Conservation (phyloP, 2,329 filamentous ascomycete species). For the Tolypocladium endophyticum region DNA sequence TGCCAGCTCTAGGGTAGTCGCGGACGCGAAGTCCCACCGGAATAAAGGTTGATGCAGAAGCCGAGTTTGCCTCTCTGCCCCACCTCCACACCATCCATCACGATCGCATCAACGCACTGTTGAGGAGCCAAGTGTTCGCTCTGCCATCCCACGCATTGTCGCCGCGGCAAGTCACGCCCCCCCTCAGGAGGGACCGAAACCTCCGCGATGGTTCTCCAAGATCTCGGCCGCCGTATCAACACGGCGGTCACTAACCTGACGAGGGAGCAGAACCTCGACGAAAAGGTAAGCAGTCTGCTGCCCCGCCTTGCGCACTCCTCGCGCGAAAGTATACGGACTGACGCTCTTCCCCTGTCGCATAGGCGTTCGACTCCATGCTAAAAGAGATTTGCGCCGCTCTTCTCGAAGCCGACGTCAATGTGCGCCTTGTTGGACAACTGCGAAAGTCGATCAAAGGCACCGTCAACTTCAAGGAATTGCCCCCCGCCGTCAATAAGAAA, state of each 20-base stretch:
- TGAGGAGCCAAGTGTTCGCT: background rate
- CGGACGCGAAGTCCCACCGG: background rate
- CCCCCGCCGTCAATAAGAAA: constrained; percentile 93
- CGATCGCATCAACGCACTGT: background rate
- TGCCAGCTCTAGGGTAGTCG: background rate
- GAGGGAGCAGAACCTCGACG: constrained; percentile 83
- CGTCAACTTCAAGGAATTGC: constrained; percentile 92
- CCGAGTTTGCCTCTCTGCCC: background rate
- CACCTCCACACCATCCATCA: background rate
- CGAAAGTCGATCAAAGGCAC: constrained; percentile 84
- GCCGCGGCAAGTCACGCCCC: background rate
- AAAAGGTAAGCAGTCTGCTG: constrained; percentile 57
- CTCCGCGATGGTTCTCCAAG: constrained; percentile 83
- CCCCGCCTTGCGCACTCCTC: background rate
- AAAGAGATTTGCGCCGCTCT: constrained; percentile 96
- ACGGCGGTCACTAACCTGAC: constrained; percentile 90
- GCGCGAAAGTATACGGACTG: background rate
- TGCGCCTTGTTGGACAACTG: constrained; percentile 80
- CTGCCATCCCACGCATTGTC: background rate
- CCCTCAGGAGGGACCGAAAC: background rate
- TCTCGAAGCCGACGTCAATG: constrained; percentile 93
- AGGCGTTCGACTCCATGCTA: constrained; percentile 96
- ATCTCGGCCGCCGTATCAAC: constrained; percentile 97
- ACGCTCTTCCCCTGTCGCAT: background rate
- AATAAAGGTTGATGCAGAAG: background rate